These are phyloP conservation scores for Coccomyxa subellipsoidea DNA, from an alignment of 163 green algal genomes.

Conservation along the genomic window DNA sequence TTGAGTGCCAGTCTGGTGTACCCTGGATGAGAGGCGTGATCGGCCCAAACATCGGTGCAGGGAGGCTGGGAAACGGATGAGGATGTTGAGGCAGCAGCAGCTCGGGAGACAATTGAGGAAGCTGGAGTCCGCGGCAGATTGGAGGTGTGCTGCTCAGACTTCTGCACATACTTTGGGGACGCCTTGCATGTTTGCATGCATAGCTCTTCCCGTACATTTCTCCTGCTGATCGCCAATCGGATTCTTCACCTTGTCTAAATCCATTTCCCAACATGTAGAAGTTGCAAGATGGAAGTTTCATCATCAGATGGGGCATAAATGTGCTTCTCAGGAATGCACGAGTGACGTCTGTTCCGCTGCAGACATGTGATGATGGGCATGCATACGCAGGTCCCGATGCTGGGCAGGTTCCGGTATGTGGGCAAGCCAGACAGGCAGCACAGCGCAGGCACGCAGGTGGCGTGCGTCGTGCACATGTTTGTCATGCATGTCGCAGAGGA, in stretches of 20 bases:
- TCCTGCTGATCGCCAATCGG: too few species aligned
- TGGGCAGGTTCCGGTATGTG: slow-evolving; percentile 66
- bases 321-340: too few species aligned
- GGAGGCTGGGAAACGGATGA: slow-evolving; percentile 92
- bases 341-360: too few species aligned
- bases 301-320: too few species aligned
- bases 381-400: slow-evolving; percentile 45
- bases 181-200: background rate
- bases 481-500: slow-evolving; percentile 75
- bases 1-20: too few species aligned
- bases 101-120: slow-evolving; percentile 89
- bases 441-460: slow-evolving; percentile 16
- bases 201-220: too few species aligned
- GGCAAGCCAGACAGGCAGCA: slow-evolving; percentile 44
- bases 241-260: too few species aligned
- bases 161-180: too few species aligned
- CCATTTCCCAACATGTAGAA: too few species aligned
- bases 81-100: slow-evolving; percentile 71
- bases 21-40: too few species aligned
- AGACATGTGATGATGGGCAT: background rate
- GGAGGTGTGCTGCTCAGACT: slow-evolving; percentile 45
- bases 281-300: background rate
- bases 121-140: slow-evolving; percentile 79
- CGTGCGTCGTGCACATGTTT: slow-evolving; percentile 73
- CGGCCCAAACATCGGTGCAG: too few species aligned